These are phyloP conservation scores for Suillus brevipes DNA, from an alignment of 768 basidiomycete genomes.

Conservation along the genomic window DNA sequence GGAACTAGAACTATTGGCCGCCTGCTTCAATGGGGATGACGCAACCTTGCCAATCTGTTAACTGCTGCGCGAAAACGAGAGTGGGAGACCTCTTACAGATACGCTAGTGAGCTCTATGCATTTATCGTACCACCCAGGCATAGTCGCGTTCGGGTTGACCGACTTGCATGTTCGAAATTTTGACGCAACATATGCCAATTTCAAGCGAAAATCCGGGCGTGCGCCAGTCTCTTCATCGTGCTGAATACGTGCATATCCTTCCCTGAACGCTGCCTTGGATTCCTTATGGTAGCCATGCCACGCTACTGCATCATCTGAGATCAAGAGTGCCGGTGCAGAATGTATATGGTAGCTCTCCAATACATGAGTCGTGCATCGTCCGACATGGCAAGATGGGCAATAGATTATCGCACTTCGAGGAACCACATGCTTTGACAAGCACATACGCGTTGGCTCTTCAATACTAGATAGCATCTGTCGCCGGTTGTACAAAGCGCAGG, in stretches of 20 bases:
- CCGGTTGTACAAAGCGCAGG: constrained; percentile 25
- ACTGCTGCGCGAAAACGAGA: not conserved
- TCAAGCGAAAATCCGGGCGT: constrained; percentile 30
- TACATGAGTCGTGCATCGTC: constrained; percentile 39
- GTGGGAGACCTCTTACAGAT: constrained; percentile 23
- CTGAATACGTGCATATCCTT: constrained; percentile 14
- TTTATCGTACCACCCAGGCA: constrained; percentile 65
- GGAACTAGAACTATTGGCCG: not conserved
- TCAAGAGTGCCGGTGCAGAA: constrained; percentile 37
- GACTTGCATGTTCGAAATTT: constrained; percentile 52
- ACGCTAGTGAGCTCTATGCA: constrained; percentile 20
- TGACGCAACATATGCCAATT: constrained; percentile 48
- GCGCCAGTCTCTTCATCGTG: constrained; percentile 40
- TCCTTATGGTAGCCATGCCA: constrained; percentile 40
- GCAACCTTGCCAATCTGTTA: not conserved
- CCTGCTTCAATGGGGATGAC: not conserved
- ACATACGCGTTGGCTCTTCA: constrained; percentile 11
- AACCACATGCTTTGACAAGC: constrained; percentile 15
- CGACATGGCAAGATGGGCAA: constrained; percentile 39
- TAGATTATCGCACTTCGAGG: constrained; percentile 23
- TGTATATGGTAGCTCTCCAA: constrained; percentile 35
- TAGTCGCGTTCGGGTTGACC: constrained; percentile 37
- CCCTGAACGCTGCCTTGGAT: constrained; percentile 18
- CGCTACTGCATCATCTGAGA: constrained; percentile 16
- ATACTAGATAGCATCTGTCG: constrained; percentile 19